Evolutionary conservation across 2,329 filamentous ascomycete genomes (phyloP), one percentile per base, ranked within the genome.

Genomic region (Xylogone sp.): DNA sequence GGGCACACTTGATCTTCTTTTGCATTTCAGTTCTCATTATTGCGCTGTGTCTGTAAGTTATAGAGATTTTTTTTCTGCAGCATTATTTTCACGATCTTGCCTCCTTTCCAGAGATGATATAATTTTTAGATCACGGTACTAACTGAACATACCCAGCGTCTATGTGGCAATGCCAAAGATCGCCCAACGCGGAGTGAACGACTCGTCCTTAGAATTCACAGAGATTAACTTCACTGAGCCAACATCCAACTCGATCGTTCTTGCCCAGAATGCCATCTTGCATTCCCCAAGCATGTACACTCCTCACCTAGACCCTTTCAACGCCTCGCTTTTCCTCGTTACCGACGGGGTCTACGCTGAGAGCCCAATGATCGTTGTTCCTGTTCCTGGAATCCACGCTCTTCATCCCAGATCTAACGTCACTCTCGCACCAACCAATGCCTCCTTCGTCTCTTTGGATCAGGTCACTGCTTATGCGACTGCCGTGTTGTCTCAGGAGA

Each of bases 121-220:
- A 27, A 5, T 6, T 27, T 6, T 27, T 10, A 27, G 10, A 10
- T 27, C 24, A n/a, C n/a, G 10, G 34, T 16, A 16, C 9, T 27
- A 42, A 43, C 13, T 39, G 4, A 16, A 31, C 34, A 13, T 22
- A 19, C 22, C 22, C 56, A 80, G 78, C 39, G 71, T 83, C 45
- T 84, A 76, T 59, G 81, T 84, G 48, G 81, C 65, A 2, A 80
- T 83, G 59, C 81, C 81, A 18, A 73, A 76, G 27, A 80, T 79
- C 52, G 80, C 80, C 29, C 81, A 83, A 59, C 53, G 65, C 42
- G 74, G 75, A 47, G 73, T 84, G 59, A 73, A 81, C 58, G 65
- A 72, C 27, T 76, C 81, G 1, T 73, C 68, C 3, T 66, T 84
- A 21, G 67, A 72, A 24, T 70, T 83, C 54, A 75, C 69, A 1